These are phyloP conservation scores for Mrakiaceae sp. DNA, from an alignment of 1,284 basidiomycete species.

Conservation along the genomic window DNA sequence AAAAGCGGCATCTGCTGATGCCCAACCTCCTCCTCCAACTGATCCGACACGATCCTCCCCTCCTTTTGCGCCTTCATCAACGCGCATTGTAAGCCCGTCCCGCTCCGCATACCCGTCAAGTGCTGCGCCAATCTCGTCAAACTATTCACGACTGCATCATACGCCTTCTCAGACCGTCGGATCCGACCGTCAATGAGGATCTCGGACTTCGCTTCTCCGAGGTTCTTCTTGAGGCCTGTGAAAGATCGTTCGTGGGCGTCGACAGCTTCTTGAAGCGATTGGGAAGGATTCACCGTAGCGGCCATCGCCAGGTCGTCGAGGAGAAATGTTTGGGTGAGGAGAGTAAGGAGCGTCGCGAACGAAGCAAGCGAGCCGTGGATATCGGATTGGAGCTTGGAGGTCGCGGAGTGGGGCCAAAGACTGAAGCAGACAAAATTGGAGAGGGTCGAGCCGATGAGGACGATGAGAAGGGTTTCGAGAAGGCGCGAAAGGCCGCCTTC, in stretches of 20 bases:
- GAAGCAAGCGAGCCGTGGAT: constrained; percentile 78
- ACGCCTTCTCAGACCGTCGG: constrained; percentile 42
- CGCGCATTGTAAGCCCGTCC: constrained; percentile 69
- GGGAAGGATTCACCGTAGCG: constrained; percentile 39
- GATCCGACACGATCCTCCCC: constrained; percentile 40
- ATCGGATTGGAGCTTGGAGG: constrained; percentile 60
- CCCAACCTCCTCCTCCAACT: background rate
- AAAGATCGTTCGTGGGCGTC: constrained; percentile 76
- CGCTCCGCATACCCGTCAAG: constrained; percentile 70
- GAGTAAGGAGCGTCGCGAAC: constrained; percentile 67
- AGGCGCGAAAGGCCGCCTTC: constrained; percentile 73
- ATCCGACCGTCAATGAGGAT: constrained; percentile 45
- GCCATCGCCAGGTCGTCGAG: constrained; percentile 42
- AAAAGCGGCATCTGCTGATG: too few relatives aligned
- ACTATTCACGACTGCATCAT: constrained; percentile 70
- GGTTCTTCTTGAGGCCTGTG: constrained; percentile 67
- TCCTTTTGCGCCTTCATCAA: constrained; percentile 54
- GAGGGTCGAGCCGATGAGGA: constrained; percentile 51
- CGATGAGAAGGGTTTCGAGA: constrained; percentile 62
- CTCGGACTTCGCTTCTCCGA: constrained; percentile 75
- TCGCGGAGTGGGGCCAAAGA: constrained; percentile 47
- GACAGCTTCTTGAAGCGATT: constrained; percentile 59
- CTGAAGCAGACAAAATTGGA: constrained; percentile 32
- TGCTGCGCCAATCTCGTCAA: constrained; percentile 83
- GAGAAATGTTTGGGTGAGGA: constrained; percentile 71